These are phyloP conservation scores for Trichophaea hybrida DNA, from an alignment of 2,329 filamentous ascomycete genomes.

Conservation along the genomic window DNA sequence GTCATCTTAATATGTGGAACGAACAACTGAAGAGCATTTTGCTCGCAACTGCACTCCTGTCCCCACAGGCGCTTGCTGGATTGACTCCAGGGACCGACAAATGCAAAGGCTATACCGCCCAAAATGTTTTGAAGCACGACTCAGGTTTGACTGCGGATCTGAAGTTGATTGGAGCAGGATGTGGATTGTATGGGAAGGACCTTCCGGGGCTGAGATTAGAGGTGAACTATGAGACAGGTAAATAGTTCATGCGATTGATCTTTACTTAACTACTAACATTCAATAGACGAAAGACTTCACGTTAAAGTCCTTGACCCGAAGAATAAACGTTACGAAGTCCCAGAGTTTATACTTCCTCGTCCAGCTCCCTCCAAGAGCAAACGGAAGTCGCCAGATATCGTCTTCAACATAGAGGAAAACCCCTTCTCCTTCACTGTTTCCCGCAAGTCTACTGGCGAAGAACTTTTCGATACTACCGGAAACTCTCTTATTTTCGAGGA, in stretches of 20 bases:
- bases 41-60: not conserved
- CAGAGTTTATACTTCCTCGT: conserved; percentile 51
- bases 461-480: conserved; percentile 56
- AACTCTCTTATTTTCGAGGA: conserved; percentile 58
- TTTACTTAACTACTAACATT: not conserved
- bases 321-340: conserved; percentile 61
- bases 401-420: conserved; percentile 24
- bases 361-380: conserved; percentile 34
- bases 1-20: not conserved
- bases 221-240: conserved; percentile 49
- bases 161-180: conserved; percentile 50
- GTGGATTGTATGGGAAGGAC: conserved; percentile 47
- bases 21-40: not conserved
- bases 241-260: conserved; percentile 6
- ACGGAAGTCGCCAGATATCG: conserved; percentile 35
- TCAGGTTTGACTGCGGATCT: conserved; percentile 54
- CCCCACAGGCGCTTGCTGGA: not conserved
- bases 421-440: conserved; percentile 56
- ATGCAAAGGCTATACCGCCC: conserved; percentile 56
- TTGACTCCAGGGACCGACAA: conserved; percentile 5
- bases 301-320: conserved; percentile 58
- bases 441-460: conserved; percentile 42
- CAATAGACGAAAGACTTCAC: conserved; percentile 50
- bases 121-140: conserved; percentile 41
- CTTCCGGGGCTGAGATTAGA: conserved; percentile 42